A percentile compares a stretch with the other conserved stretches of the same genome.
Evolutionary conservation across 352 stramenopile genomes (phyloP).

Genomic region (Hyaloperonospora brassicae): DNA sequence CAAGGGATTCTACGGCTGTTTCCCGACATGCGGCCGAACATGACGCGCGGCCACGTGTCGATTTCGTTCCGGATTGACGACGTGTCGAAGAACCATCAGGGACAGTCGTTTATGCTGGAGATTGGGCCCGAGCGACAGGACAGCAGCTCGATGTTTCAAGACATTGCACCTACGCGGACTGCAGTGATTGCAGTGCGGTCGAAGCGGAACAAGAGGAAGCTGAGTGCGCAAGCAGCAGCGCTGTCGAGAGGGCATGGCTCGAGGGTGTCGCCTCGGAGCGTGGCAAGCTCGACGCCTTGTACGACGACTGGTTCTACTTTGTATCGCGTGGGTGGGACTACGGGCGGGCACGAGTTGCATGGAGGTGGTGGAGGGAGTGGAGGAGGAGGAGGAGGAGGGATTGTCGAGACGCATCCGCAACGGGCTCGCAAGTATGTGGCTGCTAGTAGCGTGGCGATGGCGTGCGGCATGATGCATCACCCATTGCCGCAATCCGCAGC

Average conservation of each 20-base stretch:
- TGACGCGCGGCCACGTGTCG: slow-evolving; percentile 70
- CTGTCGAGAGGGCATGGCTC: slow-evolving; percentile 16
- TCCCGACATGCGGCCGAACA: slow-evolving; percentile 80
- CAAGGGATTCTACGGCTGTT: slow-evolving; percentile 88
- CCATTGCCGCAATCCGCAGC: slow-evolving; percentile 15
- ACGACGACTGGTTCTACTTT: slow-evolving; percentile 14
- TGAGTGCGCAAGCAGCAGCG: slow-evolving; percentile 31
- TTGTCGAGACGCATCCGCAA: slow-evolving; percentile 24
- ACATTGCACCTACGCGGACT: slow-evolving; percentile 85
- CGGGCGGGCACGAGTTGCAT: slow-evolving; percentile 7
- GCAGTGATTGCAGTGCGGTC: slow-evolving; percentile 89
- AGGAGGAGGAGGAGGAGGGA: background rate
- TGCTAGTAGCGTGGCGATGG: slow-evolving; percentile 20
- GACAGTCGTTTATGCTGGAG: slow-evolving; percentile 89
- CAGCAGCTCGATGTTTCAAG: slow-evolving; percentile 75
- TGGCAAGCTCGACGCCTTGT: slow-evolving; percentile 24
- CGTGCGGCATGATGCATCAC: slow-evolving; percentile 28
- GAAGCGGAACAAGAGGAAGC: slow-evolving; percentile 91
- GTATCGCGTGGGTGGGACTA: background rate
- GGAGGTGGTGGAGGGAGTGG: slow-evolving; percentile 2
- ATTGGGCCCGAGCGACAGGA: slow-evolving; percentile 84
- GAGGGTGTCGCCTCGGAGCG: slow-evolving; percentile 33
- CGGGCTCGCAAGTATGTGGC: slow-evolving; percentile 27
- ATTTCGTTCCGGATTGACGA: slow-evolving; percentile 94
- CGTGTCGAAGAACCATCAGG: slow-evolving; percentile 96